Evolutionary conservation across 805 yeast genomes (phyloP).

Genomic region (Barnettozyma salicaria): DNA sequence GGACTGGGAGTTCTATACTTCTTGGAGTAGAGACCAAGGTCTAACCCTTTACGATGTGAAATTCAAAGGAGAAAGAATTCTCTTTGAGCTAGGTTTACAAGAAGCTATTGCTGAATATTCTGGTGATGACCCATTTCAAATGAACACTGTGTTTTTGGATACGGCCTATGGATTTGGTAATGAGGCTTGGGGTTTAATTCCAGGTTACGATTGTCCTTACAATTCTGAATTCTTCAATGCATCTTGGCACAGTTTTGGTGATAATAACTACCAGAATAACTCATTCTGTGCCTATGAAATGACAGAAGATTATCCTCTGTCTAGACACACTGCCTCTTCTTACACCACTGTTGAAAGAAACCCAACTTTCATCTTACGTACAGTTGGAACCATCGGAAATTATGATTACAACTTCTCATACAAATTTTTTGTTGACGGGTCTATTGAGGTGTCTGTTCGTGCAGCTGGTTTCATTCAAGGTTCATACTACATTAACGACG

Average conservation of each 20-base stretch:
- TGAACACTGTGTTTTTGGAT: conserved; percentile 24
- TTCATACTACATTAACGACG: conserved; percentile 22
- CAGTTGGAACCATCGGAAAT: conserved; percentile 24
- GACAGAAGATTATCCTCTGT: conserved; percentile 21
- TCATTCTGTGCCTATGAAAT: conserved; percentile 25
- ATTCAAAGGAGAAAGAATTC: conserved; percentile 28
- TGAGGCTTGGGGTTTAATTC: conserved; percentile 26
- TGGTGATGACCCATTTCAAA: conserved; percentile 29
- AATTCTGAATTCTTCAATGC: conserved; percentile 27
- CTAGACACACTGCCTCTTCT: conserved; percentile 20
- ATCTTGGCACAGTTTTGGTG: conserved; percentile 24
- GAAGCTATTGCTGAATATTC: conserved; percentile 29
- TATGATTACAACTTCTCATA: conserved; percentile 25
- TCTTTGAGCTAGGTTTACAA: conserved; percentile 26
- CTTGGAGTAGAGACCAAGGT: conserved; percentile 26
- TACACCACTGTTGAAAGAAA: conserved; percentile 21
- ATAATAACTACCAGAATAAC: conserved; percentile 23
- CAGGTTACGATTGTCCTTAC: conserved; percentile 28
- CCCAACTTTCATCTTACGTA: conserved; percentile 24
- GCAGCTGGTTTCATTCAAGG: conserved; percentile 29
- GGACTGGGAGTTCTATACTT: conserved; percentile 27
- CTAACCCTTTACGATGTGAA: conserved; percentile 23
- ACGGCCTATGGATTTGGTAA: conserved; percentile 27
- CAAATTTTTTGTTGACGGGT: conserved; percentile 25
- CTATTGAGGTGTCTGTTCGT: conserved; percentile 25